Base-by-base conservation (phyloP, 441 rosid genomes). In the Capsella rubella region DNA sequence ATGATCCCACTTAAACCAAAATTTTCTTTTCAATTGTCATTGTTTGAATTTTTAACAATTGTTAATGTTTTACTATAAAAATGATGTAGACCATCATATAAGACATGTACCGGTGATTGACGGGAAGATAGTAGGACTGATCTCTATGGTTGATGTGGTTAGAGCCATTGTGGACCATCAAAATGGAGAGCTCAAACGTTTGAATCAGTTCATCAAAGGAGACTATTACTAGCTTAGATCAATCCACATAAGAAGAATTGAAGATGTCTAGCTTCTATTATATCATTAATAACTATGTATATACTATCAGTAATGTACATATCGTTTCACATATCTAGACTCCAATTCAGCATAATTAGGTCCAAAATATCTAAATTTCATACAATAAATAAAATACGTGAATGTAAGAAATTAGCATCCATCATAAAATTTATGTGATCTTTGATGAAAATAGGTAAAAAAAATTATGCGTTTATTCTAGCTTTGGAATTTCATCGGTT, bases 51-150 rank as follows among this genome's bases (percentile, higher is more conserved):
- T 37, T 50, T 18, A 8, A 16, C 0, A 9, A 15, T 56, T 34
- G 15, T 10, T n/a, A 10, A 2, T 2, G 12, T 3, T 4, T 37
- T 18, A 2, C 7, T 21, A 35, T n/a, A 0, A 13, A 49, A 76
- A 64, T 71, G 50, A 51, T 76, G 67, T 51, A 90, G 97, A 87
- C 11, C 68, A 90, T 76, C 89, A 81, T 6, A 84, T 94, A 56
- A 81, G 95, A 18, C 97, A 94, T 70, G 89, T 82, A 46, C 97
- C 97, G 0, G 97, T 92, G 13, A 89, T 92, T 49, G 89, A 92
- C n/a, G 93, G 89, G 35, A 90, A 82, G 80, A 83, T 94, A 46
- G 89, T 86, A 0, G 99, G 99, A 59, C 83, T 92, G 90, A 84
- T 91, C 61, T 93, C 97, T 4, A 85, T 90, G 4, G 95, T 84